Percentiles rank a stretch among this genome's conserved stretches.
Conservation (phyloP, 2,329 filamentous ascomycete genomes). For the Cladophialophora exuberans region DNA sequence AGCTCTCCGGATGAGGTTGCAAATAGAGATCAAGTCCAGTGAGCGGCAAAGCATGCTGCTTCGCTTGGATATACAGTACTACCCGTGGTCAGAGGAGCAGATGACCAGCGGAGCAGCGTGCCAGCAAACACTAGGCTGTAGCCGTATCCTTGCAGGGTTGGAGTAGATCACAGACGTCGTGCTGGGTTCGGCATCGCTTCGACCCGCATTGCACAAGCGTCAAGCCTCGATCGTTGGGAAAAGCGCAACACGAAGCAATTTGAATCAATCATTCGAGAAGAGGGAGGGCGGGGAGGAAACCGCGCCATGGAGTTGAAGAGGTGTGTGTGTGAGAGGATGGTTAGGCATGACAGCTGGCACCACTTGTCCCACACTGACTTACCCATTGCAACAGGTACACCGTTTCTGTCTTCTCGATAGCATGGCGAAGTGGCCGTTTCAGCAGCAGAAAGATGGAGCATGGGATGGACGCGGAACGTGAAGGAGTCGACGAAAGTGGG, state of each 20-base stretch:
- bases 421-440: slow-evolving; percentile 2
- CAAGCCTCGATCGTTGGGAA: background rate
- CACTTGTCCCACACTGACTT: slow-evolving; percentile 2
- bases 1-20: background rate
- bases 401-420: slow-evolving; percentile 1
- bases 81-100: no score
- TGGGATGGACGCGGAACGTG: background rate
- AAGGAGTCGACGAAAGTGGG: slow-evolving; percentile 1
- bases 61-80: slow-evolving; percentile 10
- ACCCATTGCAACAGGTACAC: background rate
- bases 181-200: slow-evolving; percentile 25
- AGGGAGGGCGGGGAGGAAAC: background rate
- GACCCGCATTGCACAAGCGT: slow-evolving; percentile 21
- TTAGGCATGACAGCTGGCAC: slow-evolving; percentile 17
- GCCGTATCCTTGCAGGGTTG: slow-evolving; percentile 11
- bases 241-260: background rate
- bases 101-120: background rate
- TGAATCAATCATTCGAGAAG: background rate
- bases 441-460: slow-evolving; percentile 6
- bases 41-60: background rate
- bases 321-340: background rate
- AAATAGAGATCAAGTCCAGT: background rate
- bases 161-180: slow-evolving; percentile 16
- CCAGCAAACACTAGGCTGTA: background rate
- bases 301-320: slow-evolving; percentile 1